Base-by-base conservation (phyloP, 208 protist genomes). In the Leishmania martiniquensis region DNA sequence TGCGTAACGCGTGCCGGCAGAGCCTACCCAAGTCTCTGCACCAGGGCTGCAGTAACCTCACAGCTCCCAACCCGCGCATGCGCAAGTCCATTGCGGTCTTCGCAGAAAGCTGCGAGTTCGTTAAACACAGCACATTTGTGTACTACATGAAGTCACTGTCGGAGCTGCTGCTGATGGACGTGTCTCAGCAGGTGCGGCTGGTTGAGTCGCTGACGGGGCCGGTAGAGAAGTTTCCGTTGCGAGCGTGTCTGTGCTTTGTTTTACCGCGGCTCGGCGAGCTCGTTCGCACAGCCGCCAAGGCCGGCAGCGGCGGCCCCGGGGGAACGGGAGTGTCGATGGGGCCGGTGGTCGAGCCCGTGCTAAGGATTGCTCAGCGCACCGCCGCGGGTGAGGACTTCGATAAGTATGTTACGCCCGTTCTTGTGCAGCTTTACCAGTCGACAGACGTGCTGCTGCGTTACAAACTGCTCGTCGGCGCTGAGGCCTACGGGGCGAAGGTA, bases 161-260 rank as follows among this genome's bases (percentile, higher is more conserved):
- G 49, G 90, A 94, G 78, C 63, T 94, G 29, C 80, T 88, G 34
- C 72, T 97, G 62, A 92, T 94, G 73, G 90, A 95, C 55, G 25
- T 60, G 39, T 78, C 83, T 1, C 82, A 92, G 70, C 79, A 89
- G 20, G 91, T 97, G 63, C 45, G 52, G 25, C 88, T 96, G 47
- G 85, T 91, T 25, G 84, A 88, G 34, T 85, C 85, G 49, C 87
- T 98, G 69, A 78, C 76, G 12, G 77, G 51, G 1, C 72, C 84
- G 25, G 60, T 94, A 10, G 82, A 77, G 29, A 44, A 51, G 52
- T 96, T 97, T 67, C 93, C 93, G 37, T 78, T 85, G 37, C 80
- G 80, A 20, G 81, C 82, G 42, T 96, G 92, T 59, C 82, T 88
- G 66, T 88, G 76, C 66, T 84, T 86, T n/a, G 63, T 96, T 17